Evolutionary conservation across 73 alveolate genomes (phyloP).

Genomic region (Symbiodinium pilosum): DNA sequence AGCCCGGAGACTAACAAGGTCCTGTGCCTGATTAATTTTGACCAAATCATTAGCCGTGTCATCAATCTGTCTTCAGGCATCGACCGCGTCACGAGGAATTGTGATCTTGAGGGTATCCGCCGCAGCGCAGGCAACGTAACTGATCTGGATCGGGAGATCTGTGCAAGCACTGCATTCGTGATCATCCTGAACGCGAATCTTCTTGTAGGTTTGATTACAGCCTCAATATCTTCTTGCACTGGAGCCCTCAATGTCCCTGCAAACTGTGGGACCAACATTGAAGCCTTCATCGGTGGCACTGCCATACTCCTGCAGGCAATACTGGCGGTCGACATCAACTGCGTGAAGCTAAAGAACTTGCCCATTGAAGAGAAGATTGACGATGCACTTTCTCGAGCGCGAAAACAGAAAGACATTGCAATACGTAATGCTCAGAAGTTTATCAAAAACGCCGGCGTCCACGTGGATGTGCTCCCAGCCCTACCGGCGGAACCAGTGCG

Average conservation of each 20-base stretch:
- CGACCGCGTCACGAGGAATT: neutral
- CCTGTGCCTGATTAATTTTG: neutral
- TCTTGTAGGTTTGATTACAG: neutral
- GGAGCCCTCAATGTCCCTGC: constrained; percentile 12
- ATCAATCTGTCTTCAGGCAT: neutral
- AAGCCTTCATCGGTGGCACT: neutral
- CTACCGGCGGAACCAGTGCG: neutral
- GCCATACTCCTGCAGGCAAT: neutral
- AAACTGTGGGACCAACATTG: neutral
- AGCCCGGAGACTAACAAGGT: neutral
- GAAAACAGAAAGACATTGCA: neutral
- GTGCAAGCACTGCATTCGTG: neutral
- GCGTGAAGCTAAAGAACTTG: neutral
- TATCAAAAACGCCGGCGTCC: neutral
- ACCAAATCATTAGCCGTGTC: neutral
- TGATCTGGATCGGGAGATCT: neutral
- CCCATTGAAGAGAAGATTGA: neutral
- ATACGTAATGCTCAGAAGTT: neutral
- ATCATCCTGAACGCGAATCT: neutral
- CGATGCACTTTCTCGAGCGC: neutral
- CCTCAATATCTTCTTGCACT: neutral
- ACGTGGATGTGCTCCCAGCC: neutral
- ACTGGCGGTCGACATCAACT: neutral
- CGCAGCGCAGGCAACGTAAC: neutral
- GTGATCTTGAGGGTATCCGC: neutral